Base-by-base conservation (phyloP, 2,329 filamentous ascomycete genomes). In the Juglanconis sp. region DNA sequence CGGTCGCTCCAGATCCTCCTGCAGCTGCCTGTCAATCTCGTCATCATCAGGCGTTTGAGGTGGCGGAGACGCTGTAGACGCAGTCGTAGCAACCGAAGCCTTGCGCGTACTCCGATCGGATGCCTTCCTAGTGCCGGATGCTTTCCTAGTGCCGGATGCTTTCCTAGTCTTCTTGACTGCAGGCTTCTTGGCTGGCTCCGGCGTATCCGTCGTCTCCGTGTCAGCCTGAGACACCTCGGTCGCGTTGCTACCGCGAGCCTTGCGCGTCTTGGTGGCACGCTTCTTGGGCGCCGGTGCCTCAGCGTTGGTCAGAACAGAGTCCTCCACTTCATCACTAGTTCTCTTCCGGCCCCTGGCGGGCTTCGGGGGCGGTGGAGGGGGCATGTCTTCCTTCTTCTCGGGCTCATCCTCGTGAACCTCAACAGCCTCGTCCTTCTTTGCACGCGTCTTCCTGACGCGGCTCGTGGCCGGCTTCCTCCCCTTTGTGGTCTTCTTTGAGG, bases 21-120 rank as follows among this genome's bases (percentile, higher is more conserved):
- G 82, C 1, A 91, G 76, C 53, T 85, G 84, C 30, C 82, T 81
- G 55, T 91, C 86, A 42, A 90, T 81, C 64, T 89, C 87, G 1
- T 86, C 83, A 62, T 90, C 86, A 57, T 85, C 79, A 0, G 82
- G 81, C 10, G 83, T 73, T n/a, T 77, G 68, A 5, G 68, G 70
- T 40, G 70, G 69, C 4, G 76, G 60, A 2, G 75, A 75, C 4
- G 67, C 75, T 7, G 75, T 68, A 1, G 77, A 74, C 0, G 76
- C 74, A 38, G 79, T 80, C 1, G 84, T 82, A 38, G 77, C 73
- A 15, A 72, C 67, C 3, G 80, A 78, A 11, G 73, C 68, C 42
- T 73, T 71, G 31, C 61, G 55, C 9, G 58, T 52, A 8, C 30
- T 15, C 17, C 35, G 44, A 4, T 48, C 51, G 2, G 85, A 87